Percentiles rank a stretch among this genome's conserved stretches.
Evolutionary conservation across 805 yeast genomes (phyloP).

Genomic region (Starmerella floricola): DNA sequence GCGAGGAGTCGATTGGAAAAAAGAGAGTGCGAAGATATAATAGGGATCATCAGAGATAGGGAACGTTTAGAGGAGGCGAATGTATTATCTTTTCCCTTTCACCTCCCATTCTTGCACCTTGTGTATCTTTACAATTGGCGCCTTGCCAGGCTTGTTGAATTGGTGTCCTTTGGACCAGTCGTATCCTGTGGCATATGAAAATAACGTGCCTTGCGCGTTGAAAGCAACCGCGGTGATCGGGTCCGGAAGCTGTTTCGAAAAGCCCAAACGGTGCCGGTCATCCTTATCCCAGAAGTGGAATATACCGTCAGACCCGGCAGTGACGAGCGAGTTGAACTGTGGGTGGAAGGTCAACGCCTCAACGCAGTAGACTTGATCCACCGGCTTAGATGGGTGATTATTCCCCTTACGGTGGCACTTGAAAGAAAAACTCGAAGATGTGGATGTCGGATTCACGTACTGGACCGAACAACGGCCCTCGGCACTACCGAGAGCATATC

Average conservation of each 20-base stretch:
- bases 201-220: slow-evolving; percentile 69
- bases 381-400: slow-evolving; percentile 41
- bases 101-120: slow-evolving; percentile 78
- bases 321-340: slow-evolving; percentile 74
- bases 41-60: neutral
- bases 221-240: slow-evolving; percentile 69
- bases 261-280: slow-evolving; percentile 73
- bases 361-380: slow-evolving; percentile 62
- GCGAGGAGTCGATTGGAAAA: neutral
- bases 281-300: slow-evolving; percentile 95
- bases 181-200: slow-evolving; percentile 85
- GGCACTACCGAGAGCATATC: slow-evolving; percentile 82
- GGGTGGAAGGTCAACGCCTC: slow-evolving; percentile 83
- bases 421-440: slow-evolving; percentile 63
- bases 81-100: slow-evolving; percentile 29
- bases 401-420: slow-evolving; percentile 75
- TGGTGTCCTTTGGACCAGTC: slow-evolving; percentile 86
- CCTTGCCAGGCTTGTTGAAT: slow-evolving; percentile 62
- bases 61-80: neutral
- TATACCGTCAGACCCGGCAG: slow-evolving; percentile 92
- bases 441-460: slow-evolving; percentile 66
- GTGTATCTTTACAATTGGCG: slow-evolving; percentile 69
- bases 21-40: neutral
- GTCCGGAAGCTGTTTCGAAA: slow-evolving; percentile 43
- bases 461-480: slow-evolving; percentile 95